Percentiles rank a stretch among this genome's conserved stretches.
Evolutionary conservation across 805 yeast species (phyloP).

Genomic region (Brettanomyces nanus): DNA sequence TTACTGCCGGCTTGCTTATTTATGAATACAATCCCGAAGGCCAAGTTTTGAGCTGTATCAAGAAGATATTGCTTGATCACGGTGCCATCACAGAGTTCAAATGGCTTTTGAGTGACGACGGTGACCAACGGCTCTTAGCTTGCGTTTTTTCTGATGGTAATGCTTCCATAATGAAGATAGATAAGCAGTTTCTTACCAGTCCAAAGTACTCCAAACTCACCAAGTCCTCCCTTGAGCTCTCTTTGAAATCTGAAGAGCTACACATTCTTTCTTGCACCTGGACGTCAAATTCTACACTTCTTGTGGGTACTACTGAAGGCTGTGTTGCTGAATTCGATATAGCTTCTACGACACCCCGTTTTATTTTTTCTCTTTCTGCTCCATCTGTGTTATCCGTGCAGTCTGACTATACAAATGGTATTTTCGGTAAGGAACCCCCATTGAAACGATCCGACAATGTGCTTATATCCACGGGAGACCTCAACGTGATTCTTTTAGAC

Average conservation of each 20-base stretch:
- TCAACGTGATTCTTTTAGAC: conserved; percentile 13
- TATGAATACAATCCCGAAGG: conserved; percentile 11
- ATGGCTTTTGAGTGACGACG: conserved; percentile 15
- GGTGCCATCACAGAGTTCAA: conserved; percentile 21
- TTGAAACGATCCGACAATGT: conserved; percentile 8
- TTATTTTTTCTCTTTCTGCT: conserved; percentile 16
- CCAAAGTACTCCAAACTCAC: conserved; percentile 8
- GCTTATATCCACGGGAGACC: conserved; percentile 14
- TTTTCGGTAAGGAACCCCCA: conserved; percentile 5
- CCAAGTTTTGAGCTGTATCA: conserved; percentile 7
- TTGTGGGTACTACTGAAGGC: conserved; percentile 22
- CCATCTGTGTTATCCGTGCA: conserved; percentile 17
- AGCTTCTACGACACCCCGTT: conserved; percentile 14
- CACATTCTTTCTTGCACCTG: conserved; percentile 14
- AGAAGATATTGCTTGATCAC: conserved; percentile 13
- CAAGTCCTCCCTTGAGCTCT: conserved; percentile 8
- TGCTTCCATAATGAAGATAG: conserved; percentile 17
- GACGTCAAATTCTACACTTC: conserved; percentile 17
- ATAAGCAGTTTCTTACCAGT: conserved; percentile 7
- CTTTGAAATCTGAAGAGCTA: neutral
- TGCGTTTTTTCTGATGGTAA: conserved; percentile 24
- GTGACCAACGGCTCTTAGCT: conserved; percentile 13
- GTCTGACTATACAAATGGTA: conserved; percentile 15
- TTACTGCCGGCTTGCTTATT: conserved; percentile 16
- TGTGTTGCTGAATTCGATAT: conserved; percentile 22